phyloP scores from a whole-genome alignment of 305 asterid species.

The Solanum aculeatissimum region DNA sequence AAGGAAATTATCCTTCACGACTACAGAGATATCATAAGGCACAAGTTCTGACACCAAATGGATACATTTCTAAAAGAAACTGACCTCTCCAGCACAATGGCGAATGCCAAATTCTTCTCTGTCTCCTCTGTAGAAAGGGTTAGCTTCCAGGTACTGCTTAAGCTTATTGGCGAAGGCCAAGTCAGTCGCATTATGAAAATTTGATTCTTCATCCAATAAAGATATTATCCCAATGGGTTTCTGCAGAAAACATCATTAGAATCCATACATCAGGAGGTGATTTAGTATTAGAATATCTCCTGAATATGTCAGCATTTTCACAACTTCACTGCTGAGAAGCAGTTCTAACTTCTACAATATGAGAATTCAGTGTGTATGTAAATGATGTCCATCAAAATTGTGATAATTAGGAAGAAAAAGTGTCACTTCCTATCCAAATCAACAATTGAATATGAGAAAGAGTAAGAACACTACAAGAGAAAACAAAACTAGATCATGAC shows the following conservation, averaged over 20 bases:
- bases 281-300: neutral
- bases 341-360: neutral
- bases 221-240: constrained; percentile 77
- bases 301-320: neutral
- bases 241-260: constrained; percentile 31
- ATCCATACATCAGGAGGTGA: neutral
- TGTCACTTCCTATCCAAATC: neutral
- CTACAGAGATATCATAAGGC: neutral
- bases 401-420: neutral
- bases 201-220: constrained; percentile 79
- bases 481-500: neutral
- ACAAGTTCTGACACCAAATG: neutral
- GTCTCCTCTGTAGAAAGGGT: constrained; percentile 58
- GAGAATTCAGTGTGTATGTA: neutral
- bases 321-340: neutral
- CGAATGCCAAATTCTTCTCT: constrained; percentile 37
- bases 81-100: constrained; percentile 90
- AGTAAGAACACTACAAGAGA: neutral
- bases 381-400: neutral
- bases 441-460: neutral
- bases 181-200: constrained; percentile 64
- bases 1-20: neutral
- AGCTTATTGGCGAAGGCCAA: constrained; percentile 58
- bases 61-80: constrained; percentile 17
- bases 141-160: constrained; percentile 57